Percentiles rank a stretch among this genome's conserved stretches.
Evolutionary conservation across 129 eudicot genomes (phyloP).

Genomic region (Oenanthe sinensis): DNA sequence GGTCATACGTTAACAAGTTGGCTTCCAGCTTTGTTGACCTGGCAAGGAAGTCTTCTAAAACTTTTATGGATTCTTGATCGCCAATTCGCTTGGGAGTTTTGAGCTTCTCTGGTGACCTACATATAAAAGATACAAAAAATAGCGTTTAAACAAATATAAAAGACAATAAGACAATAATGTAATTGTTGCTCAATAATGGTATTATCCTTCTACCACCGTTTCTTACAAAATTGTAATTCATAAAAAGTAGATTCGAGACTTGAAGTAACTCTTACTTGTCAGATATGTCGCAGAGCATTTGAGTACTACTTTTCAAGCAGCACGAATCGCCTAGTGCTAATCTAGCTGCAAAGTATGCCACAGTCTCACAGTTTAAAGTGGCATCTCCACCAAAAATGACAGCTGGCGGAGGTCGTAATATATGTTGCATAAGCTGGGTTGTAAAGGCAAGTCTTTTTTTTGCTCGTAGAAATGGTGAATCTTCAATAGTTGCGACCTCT

Average conservation of each 20-base stretch:
- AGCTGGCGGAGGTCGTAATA: slow-evolving; percentile 51
- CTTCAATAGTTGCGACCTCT: slow-evolving; percentile 20
- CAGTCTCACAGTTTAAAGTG: slow-evolving; percentile 30
- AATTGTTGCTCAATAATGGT: not conserved
- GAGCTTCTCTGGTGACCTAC: slow-evolving; percentile 32
- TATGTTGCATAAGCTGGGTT: slow-evolving; percentile 57
- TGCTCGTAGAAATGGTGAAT: slow-evolving; percentile 16
- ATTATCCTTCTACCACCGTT: not conserved
- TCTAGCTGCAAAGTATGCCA: slow-evolving; percentile 45
- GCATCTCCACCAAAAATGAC: slow-evolving; percentile 39
- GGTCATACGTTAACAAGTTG: slow-evolving; percentile 38
- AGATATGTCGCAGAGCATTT: slow-evolving; percentile 13
- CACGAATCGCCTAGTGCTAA: slow-evolving; percentile 50
- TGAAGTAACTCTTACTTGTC: slow-evolving; percentile 33
- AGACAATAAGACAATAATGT: not conserved
- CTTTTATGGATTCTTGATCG: slow-evolving; percentile 21
- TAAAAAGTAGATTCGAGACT: not conserved
- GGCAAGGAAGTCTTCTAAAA: slow-evolving; percentile 30
- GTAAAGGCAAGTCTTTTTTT: slow-evolving; percentile 43
- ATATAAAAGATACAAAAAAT: slow-evolving; percentile 7
- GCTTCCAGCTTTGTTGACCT: slow-evolving; percentile 42
- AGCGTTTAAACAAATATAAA: not conserved
- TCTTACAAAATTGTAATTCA: not conserved
- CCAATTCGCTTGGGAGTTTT: slow-evolving; percentile 23
- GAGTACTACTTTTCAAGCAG: slow-evolving; percentile 26